Evolutionary conservation across 177 flowering plant species (phyloP).

Genomic region (Vitis hybrid): DNA sequence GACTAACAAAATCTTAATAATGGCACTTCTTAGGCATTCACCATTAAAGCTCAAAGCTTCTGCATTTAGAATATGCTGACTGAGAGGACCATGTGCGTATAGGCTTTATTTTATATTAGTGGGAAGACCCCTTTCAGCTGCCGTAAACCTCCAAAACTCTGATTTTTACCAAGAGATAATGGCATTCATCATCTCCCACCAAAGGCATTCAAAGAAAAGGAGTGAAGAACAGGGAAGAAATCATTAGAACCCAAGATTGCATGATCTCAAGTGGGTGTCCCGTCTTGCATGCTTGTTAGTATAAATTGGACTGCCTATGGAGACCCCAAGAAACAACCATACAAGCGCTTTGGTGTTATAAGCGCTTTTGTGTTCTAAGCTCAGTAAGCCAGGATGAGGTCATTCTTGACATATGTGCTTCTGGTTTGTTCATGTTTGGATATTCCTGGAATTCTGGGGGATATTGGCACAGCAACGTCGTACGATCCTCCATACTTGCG

Average conservation of each 20-base stretch:
- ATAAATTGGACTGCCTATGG: not conserved
- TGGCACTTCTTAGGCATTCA: no score
- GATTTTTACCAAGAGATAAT: no score
- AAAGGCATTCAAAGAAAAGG: not conserved
- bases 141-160: not conserved
- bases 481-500: conserved; percentile 26
- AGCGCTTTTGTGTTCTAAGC: not conserved
- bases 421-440: conserved; percentile 4
- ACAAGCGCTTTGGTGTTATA: not conserved
- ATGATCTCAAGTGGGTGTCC: no score
- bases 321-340: not conserved
- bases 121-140: conserved; percentile 5
- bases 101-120: not conserved
- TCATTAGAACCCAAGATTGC: no score
- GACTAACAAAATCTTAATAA: no score
- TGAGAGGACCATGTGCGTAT: no score
- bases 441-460: conserved; percentile 4
- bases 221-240: no score
- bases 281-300: not conserved
- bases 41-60: no score
- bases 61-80: no score
- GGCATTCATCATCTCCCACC: not conserved
- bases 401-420: not conserved
- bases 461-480: conserved; percentile 26
- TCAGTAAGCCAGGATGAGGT: conserved; percentile 13